Conservation (phyloP, 169 alveolate genomes). For the Plasmodium malariae region DNA sequence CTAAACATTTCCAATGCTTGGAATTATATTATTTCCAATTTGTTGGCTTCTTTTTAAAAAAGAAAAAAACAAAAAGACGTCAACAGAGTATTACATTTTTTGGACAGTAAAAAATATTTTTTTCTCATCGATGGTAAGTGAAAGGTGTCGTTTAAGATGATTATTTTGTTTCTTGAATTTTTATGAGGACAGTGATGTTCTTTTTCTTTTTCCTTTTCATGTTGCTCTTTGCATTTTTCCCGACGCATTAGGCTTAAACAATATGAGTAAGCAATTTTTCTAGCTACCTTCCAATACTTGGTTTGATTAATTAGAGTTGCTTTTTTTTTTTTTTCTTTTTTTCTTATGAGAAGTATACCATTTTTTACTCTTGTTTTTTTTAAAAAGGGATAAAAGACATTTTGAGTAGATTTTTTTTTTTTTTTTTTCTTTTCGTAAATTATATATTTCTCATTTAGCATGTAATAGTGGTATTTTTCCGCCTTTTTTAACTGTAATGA, state of each 20-base stretch:
- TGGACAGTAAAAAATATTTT: slow-evolving; percentile 31
- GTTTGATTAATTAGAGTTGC: slow-evolving; percentile 24
- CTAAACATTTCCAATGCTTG: no score
- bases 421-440: slow-evolving; percentile 11
- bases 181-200: background rate
- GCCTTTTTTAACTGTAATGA: background rate
- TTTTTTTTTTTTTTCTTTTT: slow-evolving; percentile 18
- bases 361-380: slow-evolving; percentile 20
- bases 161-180: background rate
- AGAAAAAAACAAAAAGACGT: background rate
- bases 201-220: background rate
- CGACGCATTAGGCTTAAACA: slow-evolving; percentile 15
- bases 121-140: slow-evolving; percentile 76
- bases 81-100: slow-evolving; percentile 67
- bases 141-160: slow-evolving; percentile 67
- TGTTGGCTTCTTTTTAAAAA: background rate
- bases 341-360: background rate
- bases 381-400: slow-evolving; percentile 1
- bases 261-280: slow-evolving; percentile 53
- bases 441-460: slow-evolving; percentile 18
- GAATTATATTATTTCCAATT: no score
- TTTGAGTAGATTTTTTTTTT: background rate
- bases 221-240: background rate
- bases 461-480: background rate
- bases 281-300: slow-evolving; percentile 49